Base-by-base conservation (phyloP, 768 basidiomycete genomes). In the Boletus reticuloceps region DNA sequence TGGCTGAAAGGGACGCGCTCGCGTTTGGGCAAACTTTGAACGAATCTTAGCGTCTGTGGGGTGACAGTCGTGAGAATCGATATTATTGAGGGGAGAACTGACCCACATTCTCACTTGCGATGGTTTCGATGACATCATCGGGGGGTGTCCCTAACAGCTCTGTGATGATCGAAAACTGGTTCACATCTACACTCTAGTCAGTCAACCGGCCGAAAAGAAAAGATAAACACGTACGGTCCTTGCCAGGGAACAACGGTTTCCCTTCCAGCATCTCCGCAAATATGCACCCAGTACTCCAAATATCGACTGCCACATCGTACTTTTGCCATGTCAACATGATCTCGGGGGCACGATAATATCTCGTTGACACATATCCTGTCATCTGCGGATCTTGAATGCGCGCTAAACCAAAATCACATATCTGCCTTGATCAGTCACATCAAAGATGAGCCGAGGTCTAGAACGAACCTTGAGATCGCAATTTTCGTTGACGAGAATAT, bases 311-410 rank as follows among this genome's bases (percentile, higher is more conserved):
- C 53, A 98, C 95, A 72, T 98, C 96, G 76, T 99, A 99, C 78
- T 98, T 98, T 74, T 99, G 97, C 97, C 97, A 99, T 38, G 97
- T 99, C 69, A 99, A 82, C 97, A 99, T 99, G 77, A 99, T 99
- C 75, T 99, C 97, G 6, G 97, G 97, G 7, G 97, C 97, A 49
- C 97, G 89, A 71, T 99, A 99, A 76, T 99, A 99, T 62, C 97
- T 82, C 49, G 97, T 99, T 54, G 97, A 98, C 58, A 98, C 97
- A 69, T 98, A 99, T 58, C 97, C 97, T 1, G 97, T 99, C 97
- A 99, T 99, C 71, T 99, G 97, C 6, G 96, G 96, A 71, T 99
- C 97, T 74, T 98, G 97, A 60, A 99, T 95, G 50, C 97, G 91
- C 36, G 97, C 97, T 39, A 99, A 81, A 55, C 97, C 97, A 72